Conservation (phyloP, 352 stramenopile species). For the Hyphochytrium catenoides region DNA sequence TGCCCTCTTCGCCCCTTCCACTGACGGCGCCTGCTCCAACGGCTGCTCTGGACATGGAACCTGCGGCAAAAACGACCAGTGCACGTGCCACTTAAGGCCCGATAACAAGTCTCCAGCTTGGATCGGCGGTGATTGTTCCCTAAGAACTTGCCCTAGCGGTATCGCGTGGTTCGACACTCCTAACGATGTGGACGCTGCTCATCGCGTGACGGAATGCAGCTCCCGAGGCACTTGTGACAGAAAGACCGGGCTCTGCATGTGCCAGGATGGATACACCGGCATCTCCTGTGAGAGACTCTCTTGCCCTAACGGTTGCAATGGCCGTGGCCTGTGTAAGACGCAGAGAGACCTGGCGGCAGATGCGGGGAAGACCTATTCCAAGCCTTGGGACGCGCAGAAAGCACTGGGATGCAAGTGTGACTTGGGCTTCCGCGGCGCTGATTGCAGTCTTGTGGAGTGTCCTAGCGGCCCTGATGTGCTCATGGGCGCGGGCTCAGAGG, state of each 20-base stretch:
- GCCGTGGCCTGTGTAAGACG: slow-evolving; percentile 74
- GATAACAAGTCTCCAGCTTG: slow-evolving; percentile 26
- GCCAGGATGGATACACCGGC: slow-evolving; percentile 63
- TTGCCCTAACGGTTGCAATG: slow-evolving; percentile 84
- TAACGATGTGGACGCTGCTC: slow-evolving; percentile 31
- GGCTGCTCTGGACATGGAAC: slow-evolving; percentile 57
- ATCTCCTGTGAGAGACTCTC: slow-evolving; percentile 69
- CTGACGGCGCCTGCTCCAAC: slow-evolving; percentile 39
- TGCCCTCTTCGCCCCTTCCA: neutral
- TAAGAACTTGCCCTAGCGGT: slow-evolving; percentile 42
- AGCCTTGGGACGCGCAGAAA: slow-evolving; percentile 74
- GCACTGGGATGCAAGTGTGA: slow-evolving; percentile 85
- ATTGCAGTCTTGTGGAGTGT: slow-evolving; percentile 86
- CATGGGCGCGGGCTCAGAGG: slow-evolving; percentile 29
- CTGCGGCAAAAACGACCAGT: slow-evolving; percentile 67
- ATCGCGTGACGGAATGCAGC: slow-evolving; percentile 70
- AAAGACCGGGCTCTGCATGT: slow-evolving; percentile 60
- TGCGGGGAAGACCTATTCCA: slow-evolving; percentile 12
- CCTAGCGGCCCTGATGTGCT: slow-evolving; percentile 71
- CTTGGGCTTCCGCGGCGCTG: slow-evolving; percentile 70
- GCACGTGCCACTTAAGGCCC: slow-evolving; percentile 63
- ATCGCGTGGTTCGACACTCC: slow-evolving; percentile 30
- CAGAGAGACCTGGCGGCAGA: slow-evolving; percentile 13
- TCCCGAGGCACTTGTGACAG: slow-evolving; percentile 77
- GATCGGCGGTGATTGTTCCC: slow-evolving; percentile 41